Evolutionary conservation across 305 asterid genomes (phyloP), one percentile per base, ranked within the genome.

Genomic region (Ruellia speciosa): DNA sequence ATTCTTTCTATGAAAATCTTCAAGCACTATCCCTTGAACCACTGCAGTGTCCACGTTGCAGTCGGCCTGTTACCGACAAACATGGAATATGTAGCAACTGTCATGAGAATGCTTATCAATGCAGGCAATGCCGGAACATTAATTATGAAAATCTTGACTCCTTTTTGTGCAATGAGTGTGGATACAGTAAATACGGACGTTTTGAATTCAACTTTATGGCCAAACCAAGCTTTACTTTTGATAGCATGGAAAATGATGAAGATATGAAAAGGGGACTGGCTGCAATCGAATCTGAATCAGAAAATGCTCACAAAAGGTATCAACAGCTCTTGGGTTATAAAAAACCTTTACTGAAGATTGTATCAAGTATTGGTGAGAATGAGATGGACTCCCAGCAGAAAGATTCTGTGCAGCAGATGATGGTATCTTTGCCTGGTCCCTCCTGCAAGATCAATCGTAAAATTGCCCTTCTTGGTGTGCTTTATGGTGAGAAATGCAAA

Each of bases 341-440:
- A 75, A 93, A 93, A 77, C 99, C 99, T 66, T 73, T 93, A 64
- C 82, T 89, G 70, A 93, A 93, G 81, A 89, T 89, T 64, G 99
- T 93, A 9, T 86, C 97, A 16, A 93, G 96, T 82, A 82, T 93
- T 59, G 99, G 97, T 63, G 99, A 93, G 81, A 93, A 84, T 73
- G 99, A 93, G 70, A 86, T 89, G 95, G 99, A 93, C 66, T 86
- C 99, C 63, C 99, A 89, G 72, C 99, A 93, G 81, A 93, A 93
- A 77, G 99, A 93, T 75, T 89, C 99, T 48, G 97, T 93, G 73
- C 99, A 89, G 75, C 99, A 93, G 70, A 93, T 93, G 99, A 93
- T 93, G 94, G 97, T 86, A 57, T 93, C 99, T 52, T 78, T 93
- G 73, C 95, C 99, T 47, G 99, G 99, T 17, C 99, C 99, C 58